A percentile compares a stretch with the other conserved stretches of the same genome.
These are phyloP conservation scores for Breviolum minutum DNA, from an alignment of 73 alveolate species.

Conservation along the genomic window DNA sequence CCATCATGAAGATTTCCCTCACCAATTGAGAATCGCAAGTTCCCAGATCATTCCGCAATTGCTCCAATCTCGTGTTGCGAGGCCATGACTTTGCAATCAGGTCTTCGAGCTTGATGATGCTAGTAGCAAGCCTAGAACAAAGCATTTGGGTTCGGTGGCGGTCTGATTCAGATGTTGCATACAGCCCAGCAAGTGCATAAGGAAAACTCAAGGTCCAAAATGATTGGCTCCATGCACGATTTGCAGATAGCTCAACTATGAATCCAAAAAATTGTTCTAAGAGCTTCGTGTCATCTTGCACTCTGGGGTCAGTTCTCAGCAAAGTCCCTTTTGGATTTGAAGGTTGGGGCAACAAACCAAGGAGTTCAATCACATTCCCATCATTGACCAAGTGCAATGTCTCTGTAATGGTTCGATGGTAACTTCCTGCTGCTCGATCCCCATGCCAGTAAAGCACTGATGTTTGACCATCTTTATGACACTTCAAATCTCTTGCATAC, in stretches of 20 bases:
- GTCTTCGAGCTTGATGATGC: conserved; percentile 11
- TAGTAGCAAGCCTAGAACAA: not conserved
- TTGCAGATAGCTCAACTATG: not conserved
- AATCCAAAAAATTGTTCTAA: not conserved
- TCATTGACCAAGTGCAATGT: not conserved
- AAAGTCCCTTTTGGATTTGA: not conserved
- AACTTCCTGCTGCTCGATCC: not conserved
- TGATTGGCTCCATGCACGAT: conserved; percentile 1
- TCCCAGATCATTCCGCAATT: not conserved
- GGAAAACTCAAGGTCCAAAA: conserved; percentile 15
- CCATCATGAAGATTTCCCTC: not conserved
- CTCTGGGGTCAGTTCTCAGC: not conserved
- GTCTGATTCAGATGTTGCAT: not conserved
- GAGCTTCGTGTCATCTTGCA: not conserved
- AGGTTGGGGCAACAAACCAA: not conserved
- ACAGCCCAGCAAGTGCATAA: not conserved
- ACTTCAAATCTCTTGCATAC: not conserved
- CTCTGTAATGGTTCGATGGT: not conserved
- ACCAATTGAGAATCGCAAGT: not conserved
- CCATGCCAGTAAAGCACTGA: conserved; percentile 2
- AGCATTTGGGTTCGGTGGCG: not conserved
- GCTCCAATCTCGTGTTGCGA: too few relatives aligned
- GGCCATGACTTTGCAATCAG: not conserved
- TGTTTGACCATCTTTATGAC: not conserved
- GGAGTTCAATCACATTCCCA: not conserved